Conservation (phyloP, 1,284 basidiomycete genomes). For the Coriolopsis trogii region DNA sequence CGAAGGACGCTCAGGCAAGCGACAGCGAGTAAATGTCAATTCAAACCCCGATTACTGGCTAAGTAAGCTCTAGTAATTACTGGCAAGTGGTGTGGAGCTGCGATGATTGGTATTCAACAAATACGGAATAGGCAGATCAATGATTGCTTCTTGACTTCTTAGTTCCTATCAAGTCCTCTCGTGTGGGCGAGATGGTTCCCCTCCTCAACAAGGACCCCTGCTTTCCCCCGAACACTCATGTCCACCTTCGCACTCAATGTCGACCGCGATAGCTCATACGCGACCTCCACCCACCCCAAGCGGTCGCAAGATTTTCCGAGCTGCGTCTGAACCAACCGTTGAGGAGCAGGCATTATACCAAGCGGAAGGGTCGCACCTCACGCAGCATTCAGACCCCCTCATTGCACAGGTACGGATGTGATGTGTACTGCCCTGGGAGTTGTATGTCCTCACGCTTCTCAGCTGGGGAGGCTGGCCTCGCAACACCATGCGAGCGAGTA, state of each 20-base stretch:
- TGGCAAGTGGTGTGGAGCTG: not conserved
- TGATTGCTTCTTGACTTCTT: not conserved
- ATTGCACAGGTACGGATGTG: constrained; percentile 18
- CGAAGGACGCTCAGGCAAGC: constrained; percentile 12
- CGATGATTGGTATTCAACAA: not conserved
- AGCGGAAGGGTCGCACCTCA: not conserved
- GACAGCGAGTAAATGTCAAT: not conserved
- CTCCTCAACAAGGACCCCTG: no score
- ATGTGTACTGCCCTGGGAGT: no score
- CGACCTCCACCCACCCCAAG: not conserved
- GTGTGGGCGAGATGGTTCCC: no score
- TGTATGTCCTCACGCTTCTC: not conserved
- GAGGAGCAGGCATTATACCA: not conserved
- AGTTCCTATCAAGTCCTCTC: not conserved
- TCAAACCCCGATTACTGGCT: constrained; percentile 19
- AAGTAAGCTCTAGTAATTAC: not conserved
- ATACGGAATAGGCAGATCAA: not conserved
- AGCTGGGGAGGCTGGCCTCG: constrained; percentile 68
- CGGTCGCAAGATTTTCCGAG: constrained; percentile 13
- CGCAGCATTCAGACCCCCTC: constrained; percentile 9
- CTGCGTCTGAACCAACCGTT: constrained; percentile 15
- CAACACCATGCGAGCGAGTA: constrained; percentile 85
- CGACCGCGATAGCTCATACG: constrained; percentile 2
- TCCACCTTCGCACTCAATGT: constrained; percentile 2
- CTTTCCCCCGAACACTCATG: not conserved